Evolutionary conservation across 176 grass and related monocot species (phyloP).

Genomic region (Avena sativa): DNA sequence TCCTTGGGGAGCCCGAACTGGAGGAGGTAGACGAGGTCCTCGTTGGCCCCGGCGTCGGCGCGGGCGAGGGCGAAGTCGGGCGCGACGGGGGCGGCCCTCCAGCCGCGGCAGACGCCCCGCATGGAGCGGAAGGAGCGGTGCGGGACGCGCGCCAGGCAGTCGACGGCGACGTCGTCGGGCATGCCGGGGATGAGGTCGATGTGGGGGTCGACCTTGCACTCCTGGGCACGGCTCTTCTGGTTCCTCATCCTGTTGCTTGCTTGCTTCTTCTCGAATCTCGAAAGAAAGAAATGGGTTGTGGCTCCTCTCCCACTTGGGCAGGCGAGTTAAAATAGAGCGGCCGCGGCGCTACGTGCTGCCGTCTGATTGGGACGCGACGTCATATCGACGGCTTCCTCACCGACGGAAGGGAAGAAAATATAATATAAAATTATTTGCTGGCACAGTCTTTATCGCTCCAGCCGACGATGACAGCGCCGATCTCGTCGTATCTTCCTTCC

Average conservation of each 20-base stretch:
- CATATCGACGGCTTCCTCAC: neutral
- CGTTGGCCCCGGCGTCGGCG: constrained; percentile 41
- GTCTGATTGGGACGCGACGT: neutral
- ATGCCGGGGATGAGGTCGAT: constrained; percentile 80
- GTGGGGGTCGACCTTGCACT: neutral
- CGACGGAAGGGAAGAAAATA: neutral
- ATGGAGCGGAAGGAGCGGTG: constrained; percentile 54
- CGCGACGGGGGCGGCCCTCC: constrained; percentile 55
- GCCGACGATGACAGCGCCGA: neutral
- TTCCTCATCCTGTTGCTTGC: constrained; percentile 18
- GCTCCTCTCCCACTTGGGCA: neutral
- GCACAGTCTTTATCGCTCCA: neutral
- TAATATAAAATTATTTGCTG: neutral
- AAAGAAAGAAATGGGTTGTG: neutral
- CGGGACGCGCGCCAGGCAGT: constrained; percentile 85
- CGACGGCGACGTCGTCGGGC: constrained; percentile 84
- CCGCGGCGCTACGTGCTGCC: neutral
- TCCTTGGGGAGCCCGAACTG: constrained; percentile 39
- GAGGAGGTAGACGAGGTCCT: constrained; percentile 56
- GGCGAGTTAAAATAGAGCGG: constrained; percentile 40
- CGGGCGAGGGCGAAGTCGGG: constrained; percentile 44
- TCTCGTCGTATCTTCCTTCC: neutral
- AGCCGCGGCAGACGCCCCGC: constrained; percentile 72
- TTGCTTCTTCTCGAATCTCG: neutral
- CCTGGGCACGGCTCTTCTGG: constrained; percentile 27